Base-by-base conservation (phyloP, 2,329 filamentous ascomycete species). In the Tolypocladium paradoxum region DNA sequence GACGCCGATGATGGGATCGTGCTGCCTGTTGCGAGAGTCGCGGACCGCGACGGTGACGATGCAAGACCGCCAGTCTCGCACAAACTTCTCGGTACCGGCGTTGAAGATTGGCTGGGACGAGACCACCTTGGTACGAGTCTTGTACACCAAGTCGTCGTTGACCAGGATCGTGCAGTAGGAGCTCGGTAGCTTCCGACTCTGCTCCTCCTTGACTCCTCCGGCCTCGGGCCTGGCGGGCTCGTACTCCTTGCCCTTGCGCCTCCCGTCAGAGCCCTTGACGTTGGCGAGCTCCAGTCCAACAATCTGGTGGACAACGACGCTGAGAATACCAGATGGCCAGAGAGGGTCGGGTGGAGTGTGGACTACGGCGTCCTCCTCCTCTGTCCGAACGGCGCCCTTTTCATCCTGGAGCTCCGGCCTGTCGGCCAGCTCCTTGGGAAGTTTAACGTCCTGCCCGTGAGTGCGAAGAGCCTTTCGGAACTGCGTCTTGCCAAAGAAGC, bases 91-190 rank as follows among this genome's bases (percentile, higher is more conserved):
- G 0, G 91, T 96, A 55, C 92, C 92, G 3, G 93, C 91, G 61
- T 97, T 96, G 78, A 96, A 97, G 58, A 97, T 96, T 1, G 93
- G 93, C 67, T 95, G 91, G 51, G 89, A 95, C 36, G 88, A 95
- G 8, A 95, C 87, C 4, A 91, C 91, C 75, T 99, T 97, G 36
- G 89, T 83, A 63, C 93, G 83, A n/a, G 92, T 97, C 64, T 92
- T 90, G 75, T 96, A 97, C 20, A 90, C 81, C 60, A 96, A 71
- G 62, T 95, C 84, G 63, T 97, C 92, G 60, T 96, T 96, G 68
- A 88, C 77, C 12, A 93, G 72, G 52, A 99, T 91, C 1, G 90
- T 96, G 72, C 91, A 96, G 71, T 99, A 99, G 38, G 89, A 88
- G 56, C 87, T 96, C 0, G 93, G 93, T 33, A 97, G 74, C 49